A percentile compares a stretch with the other conserved stretches of the same genome.
phyloP scores from a whole-genome alignment of 208 protist species.

The Crithidia bombi region DNA sequence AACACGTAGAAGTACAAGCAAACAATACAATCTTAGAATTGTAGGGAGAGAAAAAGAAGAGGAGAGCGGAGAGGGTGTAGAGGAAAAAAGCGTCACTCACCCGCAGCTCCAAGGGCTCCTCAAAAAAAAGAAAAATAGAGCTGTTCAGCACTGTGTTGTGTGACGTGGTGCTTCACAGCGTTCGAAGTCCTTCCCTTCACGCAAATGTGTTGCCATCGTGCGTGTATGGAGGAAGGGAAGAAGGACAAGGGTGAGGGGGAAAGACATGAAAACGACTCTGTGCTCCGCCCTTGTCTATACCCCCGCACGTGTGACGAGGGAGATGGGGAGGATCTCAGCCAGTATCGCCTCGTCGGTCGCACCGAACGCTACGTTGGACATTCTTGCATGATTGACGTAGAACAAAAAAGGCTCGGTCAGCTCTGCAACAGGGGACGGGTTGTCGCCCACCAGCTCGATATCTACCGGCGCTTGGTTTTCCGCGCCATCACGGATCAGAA shows the following conservation, averaged over 20 bases:
- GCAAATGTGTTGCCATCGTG: not conserved
- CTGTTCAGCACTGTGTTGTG: not conserved
- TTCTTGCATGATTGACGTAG: conserved; percentile 61
- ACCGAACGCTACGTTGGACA: conserved; percentile 49
- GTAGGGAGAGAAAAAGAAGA: too few species aligned
- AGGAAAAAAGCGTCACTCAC: not conserved
- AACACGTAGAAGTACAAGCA: not conserved
- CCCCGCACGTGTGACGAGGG: conserved; percentile 26
- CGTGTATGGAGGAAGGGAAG: not conserved
- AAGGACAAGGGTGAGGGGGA: not conserved
- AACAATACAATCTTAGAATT: too few species aligned
- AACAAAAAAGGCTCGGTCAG: conserved; percentile 43
- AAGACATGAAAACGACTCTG: not conserved
- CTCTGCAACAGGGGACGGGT: conserved; percentile 28
- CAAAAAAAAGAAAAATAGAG: too few species aligned
- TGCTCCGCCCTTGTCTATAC: not conserved
- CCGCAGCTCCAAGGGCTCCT: not conserved
- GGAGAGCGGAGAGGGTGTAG: not conserved
- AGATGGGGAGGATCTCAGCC: conserved; percentile 33
- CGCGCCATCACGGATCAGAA: conserved; percentile 40
- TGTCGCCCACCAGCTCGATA: conserved; percentile 39
- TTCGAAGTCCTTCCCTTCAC: not conserved
- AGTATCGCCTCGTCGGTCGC: conserved; percentile 27
- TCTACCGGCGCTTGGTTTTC: conserved; percentile 46
- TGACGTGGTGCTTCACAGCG: not conserved